Evolutionary conservation across 2,329 filamentous ascomycete genomes (phyloP), one percentile per base, ranked within the genome.

Genomic region (Ceratocystis colombiana): DNA sequence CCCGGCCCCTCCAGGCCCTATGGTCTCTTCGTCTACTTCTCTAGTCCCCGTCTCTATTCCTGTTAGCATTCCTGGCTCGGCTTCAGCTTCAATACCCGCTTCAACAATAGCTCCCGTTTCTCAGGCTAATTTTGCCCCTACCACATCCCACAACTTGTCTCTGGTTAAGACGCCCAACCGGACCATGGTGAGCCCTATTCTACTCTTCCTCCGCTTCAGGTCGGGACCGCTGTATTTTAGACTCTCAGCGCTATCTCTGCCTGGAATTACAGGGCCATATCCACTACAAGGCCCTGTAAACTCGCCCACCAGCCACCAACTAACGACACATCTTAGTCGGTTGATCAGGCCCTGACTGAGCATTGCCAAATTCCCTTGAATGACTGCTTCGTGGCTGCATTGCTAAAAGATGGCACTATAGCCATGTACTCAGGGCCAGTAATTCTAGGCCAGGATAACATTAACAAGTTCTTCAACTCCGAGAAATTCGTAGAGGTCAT

Each of bases 321-420:
- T 50, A 37, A 64, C 41, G 55, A 25, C 41, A 22, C 28, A 28
- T 25, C 41, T 28, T 67, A 82, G 79, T 74, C 79, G 70, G 81
- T 84, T 44, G 78, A 78, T 44, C 76, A 78, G 68, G 81, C 79
- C 30, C 73, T 85, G 10, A 76, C 79, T 17, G 78, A 81, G 62
- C 75, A 80, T 50, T 84, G 81, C 69, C 76, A 77, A 46, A 81
- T 84, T 59, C 77, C 79, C 1, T 78, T 77, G 10, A 76, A 78
- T 64, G 75, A 75, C 68, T 84, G 80, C 71, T 83, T 84, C 69
- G 75, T 84, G 44, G 80, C 79, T 10, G 78, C 77, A 1, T 73
- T 82, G 50, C 74, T 77, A 45, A 79, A 82, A 33, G 79, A 81
- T 67, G 79, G 79, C 22, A 75, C 76, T 17, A 71, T 76, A 1